Conservation (phyloP, 768 basidiomycete species). For the Coprinellus micaceus region DNA sequence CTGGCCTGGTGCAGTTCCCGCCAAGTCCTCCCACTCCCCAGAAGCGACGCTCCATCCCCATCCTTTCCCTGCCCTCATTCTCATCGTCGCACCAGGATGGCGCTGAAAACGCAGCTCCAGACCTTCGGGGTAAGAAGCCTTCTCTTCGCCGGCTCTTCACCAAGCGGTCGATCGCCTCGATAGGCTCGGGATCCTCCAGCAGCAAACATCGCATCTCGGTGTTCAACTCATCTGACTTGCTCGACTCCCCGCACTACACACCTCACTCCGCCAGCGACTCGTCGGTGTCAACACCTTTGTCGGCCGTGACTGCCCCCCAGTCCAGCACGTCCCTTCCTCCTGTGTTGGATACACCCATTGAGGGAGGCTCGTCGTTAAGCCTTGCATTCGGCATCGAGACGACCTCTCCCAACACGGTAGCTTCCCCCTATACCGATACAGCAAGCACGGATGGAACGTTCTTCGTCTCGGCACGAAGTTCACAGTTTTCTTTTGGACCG, state of each 20-base stretch:
- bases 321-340: conserved; percentile 43
- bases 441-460: conserved; percentile 13
- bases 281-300: conserved; percentile 46
- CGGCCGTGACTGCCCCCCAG: conserved; percentile 59
- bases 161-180: conserved; percentile 45
- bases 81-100: conserved; percentile 14
- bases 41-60: conserved; percentile 37
- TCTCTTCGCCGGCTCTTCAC: conserved; percentile 67
- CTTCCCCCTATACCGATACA: conserved; percentile 8
- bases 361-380: conserved; percentile 43
- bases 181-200: conserved; percentile 11
- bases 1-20: conserved; percentile 45
- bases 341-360: conserved; percentile 58
- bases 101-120: conserved; percentile 24
- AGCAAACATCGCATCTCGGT: not conserved
- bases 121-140: conserved; percentile 53
- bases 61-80: conserved; percentile 37
- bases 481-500: conserved; percentile 14
- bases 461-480: conserved; percentile 19
- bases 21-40: conserved; percentile 27
- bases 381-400: conserved; percentile 33
- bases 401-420: conserved; percentile 26
- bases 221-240: conserved; percentile 19
- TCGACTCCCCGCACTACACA: conserved; percentile 20
- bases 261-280: conserved; percentile 41